Evolutionary conservation across 306 rosid species (phyloP), one percentile per base, ranked within the genome.

Genomic region (Trifolium dubium): DNA sequence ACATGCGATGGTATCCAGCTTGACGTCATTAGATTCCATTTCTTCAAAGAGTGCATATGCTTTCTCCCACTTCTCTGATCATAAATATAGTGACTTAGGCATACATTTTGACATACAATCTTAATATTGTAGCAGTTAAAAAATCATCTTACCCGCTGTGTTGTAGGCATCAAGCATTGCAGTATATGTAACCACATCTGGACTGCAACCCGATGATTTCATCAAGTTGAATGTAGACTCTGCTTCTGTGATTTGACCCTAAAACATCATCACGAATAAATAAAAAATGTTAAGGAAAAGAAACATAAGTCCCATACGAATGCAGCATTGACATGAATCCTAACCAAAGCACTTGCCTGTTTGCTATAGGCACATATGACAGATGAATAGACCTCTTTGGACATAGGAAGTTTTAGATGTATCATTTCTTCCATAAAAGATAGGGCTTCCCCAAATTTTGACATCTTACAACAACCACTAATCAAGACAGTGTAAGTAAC

Each of bases 391-490:
- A 91, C 88, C 85, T 89, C 98, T 60, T 81, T 81, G 71, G 97
- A 86, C 81, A 89, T 65, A 59, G 94, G 88, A 74, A 93, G 77
- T 75, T 83, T 89, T 23, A 86, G 77, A 43, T 69, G 86, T 84
- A 74, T 76, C 91, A 93, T 89, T 65, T 91, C 97, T 50, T 86
- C 84, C 79, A 67, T 79, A 77, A 86, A 88, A 77, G 69, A 62
- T 53, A 91, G 65, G 29, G 98, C 96, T 79, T 91, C 90, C 28
- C 79, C 79, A 68, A 88, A 84, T 82, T 85, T 91, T 80, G 98
- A 85, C 97, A 86, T 84, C 89, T 85, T 88, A 80, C 91, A 86
- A 80, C 96, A 91, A 78, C 96, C 90, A 86, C 98, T 93, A 62
- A 93, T 93, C 87, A 93, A 88, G 82, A 89, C 81, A 54, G 88